Evolutionary conservation across 2,329 filamentous ascomycete genomes (phyloP).

Genomic region (Microthyrium microscopicum): DNA sequence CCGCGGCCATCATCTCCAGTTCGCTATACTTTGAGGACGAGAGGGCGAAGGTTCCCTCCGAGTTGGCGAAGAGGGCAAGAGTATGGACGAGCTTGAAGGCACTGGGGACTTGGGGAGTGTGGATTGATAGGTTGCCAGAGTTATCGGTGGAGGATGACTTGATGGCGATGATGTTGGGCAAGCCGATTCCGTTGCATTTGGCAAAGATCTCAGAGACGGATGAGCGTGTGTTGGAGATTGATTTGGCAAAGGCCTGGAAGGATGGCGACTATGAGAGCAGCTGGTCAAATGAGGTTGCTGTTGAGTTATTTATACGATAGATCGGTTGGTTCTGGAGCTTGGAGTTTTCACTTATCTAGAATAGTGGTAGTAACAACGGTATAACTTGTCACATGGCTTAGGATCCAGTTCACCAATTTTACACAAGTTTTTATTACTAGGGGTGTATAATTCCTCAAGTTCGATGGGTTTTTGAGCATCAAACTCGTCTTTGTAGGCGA

Average conservation of each 20-base stretch:
- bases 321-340: background rate
- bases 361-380: too few relatives aligned
- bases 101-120: conserved; percentile 59
- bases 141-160: conserved; percentile 48
- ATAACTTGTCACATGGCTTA: too few relatives aligned
- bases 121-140: conserved; percentile 50
- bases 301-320: conserved; percentile 40
- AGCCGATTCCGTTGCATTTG: conserved; percentile 49
- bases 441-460: too few relatives aligned
- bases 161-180: conserved; percentile 57
- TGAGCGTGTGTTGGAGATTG: conserved; percentile 53
- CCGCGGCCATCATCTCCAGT: conserved; percentile 55
- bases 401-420: too few relatives aligned
- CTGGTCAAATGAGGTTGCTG: conserved; percentile 65
- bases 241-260: conserved; percentile 62
- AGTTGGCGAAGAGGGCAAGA: conserved; percentile 41
- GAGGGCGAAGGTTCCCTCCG: too few relatives aligned
- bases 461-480: too few relatives aligned
- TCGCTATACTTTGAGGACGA: conserved; percentile 38
- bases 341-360: too few relatives aligned
- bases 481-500: too few relatives aligned
- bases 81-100: conserved; percentile 62
- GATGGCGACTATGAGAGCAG: conserved; percentile 51
- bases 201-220: conserved; percentile 41
- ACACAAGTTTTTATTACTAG: too few relatives aligned